Evolutionary conservation across 2,329 filamentous ascomycete genomes (phyloP), one percentile per base, ranked within the genome.

Genomic region (Fusarium clavum): DNA sequence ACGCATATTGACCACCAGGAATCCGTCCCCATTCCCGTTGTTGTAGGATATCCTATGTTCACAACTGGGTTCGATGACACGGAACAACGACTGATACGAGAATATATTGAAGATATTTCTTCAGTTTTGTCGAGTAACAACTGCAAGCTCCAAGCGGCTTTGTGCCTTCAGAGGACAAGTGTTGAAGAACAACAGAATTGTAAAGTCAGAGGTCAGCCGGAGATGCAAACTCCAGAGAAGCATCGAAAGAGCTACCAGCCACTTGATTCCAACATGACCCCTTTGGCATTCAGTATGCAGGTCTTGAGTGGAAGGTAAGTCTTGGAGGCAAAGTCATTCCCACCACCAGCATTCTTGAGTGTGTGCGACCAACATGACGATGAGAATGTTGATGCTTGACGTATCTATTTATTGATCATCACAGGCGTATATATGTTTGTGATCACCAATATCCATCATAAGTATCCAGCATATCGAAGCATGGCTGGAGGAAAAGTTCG

Each of bases 221-320:
- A 44, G 10, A 18, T 12, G 10, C 9, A 29, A 24, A 18, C 29
- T 38, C 14, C 22, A 32, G 12, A 30, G 22, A 41, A 48, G n/a
- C 11, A 67, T 18, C 38, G 10, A 12, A 5, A 20, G 47, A 52
- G 40, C n/a, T 20, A 16, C 18, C 29, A 51, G 64, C 62, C 56
- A 67, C 45, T 25, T 20, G 27, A 56, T 57, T 52, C 41, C 58
- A 70, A 41, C 24, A 52, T 27, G 34, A 55, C 58, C 45, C 53
- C 54, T 41, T 68, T 52, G 67, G 67, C 12, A 60, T 68, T 68
- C 46, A 30, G 30, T 22, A 67, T 70, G 67, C 59, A 70, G 67
- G 49, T 68, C 51, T 53, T 47, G 18, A 34, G 45, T 51, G 43
- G 20, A 43, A 47, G 45, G 56, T 40, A 32, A 61, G 63, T 61